phyloP scores from a whole-genome alignment of 768 basidiomycete species.

The Trametes meyenii region DNA sequence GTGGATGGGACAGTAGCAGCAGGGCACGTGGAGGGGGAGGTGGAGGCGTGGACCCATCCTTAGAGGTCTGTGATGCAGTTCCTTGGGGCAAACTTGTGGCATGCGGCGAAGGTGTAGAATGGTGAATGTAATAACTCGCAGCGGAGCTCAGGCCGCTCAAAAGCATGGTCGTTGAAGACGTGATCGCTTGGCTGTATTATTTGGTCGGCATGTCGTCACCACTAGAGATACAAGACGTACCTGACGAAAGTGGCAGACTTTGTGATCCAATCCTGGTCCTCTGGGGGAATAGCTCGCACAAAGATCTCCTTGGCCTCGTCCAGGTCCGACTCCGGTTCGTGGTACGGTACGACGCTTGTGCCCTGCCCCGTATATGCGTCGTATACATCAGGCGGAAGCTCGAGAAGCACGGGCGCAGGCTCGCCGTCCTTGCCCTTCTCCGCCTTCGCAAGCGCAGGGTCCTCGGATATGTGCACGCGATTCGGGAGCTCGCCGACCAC shows the following conservation, averaged over 20 bases:
- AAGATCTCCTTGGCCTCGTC: slow-evolving; percentile 51
- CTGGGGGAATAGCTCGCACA: slow-evolving; percentile 62
- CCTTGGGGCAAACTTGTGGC: slow-evolving; percentile 25
- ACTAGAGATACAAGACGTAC: slow-evolving; percentile 39
- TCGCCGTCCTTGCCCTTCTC: slow-evolving; percentile 38
- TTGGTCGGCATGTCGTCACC: neutral
- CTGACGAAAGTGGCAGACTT: slow-evolving; percentile 62
- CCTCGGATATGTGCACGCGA: slow-evolving; percentile 57
- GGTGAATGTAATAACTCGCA: slow-evolving; percentile 61
- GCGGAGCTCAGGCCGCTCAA: slow-evolving; percentile 63
- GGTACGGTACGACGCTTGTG: slow-evolving; percentile 21
- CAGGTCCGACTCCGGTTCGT: slow-evolving; percentile 21
- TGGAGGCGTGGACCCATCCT: slow-evolving; percentile 24
- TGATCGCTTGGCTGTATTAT: slow-evolving; percentile 60
- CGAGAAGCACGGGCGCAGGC: slow-evolving; percentile 62
- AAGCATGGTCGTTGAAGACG: slow-evolving; percentile 64
- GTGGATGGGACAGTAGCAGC: slow-evolving; percentile 50
- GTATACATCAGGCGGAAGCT: slow-evolving; percentile 56
- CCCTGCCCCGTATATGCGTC: slow-evolving; percentile 32
- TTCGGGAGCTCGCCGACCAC: slow-evolving; percentile 71
- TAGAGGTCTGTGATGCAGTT: slow-evolving; percentile 26
- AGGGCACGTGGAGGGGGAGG: slow-evolving; percentile 34
- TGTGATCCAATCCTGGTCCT: slow-evolving; percentile 70
- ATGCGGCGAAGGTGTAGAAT: slow-evolving; percentile 56
- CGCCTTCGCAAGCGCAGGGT: slow-evolving; percentile 47